These are phyloP conservation scores for Didymella segeticola DNA, from an alignment of 2,329 filamentous ascomycete species.

Conservation along the genomic window DNA sequence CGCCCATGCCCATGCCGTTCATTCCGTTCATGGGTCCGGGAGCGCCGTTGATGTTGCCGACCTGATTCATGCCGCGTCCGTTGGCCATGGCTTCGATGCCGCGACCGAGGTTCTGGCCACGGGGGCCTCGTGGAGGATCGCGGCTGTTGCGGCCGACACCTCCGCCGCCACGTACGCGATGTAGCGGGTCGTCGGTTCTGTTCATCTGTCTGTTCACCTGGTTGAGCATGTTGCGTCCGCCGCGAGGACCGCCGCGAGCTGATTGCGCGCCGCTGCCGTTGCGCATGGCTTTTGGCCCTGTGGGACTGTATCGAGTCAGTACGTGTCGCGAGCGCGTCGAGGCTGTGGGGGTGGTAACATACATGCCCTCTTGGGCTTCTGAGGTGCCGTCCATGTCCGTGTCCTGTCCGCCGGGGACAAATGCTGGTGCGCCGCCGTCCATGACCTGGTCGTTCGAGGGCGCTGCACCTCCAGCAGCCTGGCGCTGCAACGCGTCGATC, in stretches of 20 bases:
- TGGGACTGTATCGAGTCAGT: constrained; percentile 71
- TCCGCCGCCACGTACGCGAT: constrained; percentile 77
- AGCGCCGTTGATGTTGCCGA: constrained; percentile 38
- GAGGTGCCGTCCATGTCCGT: constrained; percentile 72
- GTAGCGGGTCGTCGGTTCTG: constrained; percentile 75
- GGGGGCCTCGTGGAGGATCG: constrained; percentile 74
- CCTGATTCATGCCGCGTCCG: constrained; percentile 48
- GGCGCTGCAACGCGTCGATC: constrained; percentile 70
- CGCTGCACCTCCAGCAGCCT: constrained; percentile 58
- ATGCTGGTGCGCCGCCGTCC: constrained; percentile 33
- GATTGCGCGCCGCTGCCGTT: constrained; percentile 60
- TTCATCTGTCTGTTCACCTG: constrained; percentile 86
- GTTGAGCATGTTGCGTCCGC: constrained; percentile 80
- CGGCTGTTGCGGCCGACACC: constrained; percentile 84
- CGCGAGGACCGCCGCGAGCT: constrained; percentile 53
- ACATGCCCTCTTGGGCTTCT: constrained; percentile 54
- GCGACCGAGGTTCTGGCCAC: constrained; percentile 54
- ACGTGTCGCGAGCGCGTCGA: not conserved
- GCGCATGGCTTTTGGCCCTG: constrained; percentile 94
- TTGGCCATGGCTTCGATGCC: constrained; percentile 47
- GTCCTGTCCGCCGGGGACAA: constrained; percentile 58
- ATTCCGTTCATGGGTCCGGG: constrained; percentile 50
- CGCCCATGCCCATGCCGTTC: constrained; percentile 42
- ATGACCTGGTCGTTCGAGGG: constrained; percentile 30
- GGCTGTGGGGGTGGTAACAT: constrained; percentile 33